Evolutionary conservation across 495 filamentous ascomycete genomes (phyloP).

Genomic region (Aspergillus coremiiformis): DNA sequence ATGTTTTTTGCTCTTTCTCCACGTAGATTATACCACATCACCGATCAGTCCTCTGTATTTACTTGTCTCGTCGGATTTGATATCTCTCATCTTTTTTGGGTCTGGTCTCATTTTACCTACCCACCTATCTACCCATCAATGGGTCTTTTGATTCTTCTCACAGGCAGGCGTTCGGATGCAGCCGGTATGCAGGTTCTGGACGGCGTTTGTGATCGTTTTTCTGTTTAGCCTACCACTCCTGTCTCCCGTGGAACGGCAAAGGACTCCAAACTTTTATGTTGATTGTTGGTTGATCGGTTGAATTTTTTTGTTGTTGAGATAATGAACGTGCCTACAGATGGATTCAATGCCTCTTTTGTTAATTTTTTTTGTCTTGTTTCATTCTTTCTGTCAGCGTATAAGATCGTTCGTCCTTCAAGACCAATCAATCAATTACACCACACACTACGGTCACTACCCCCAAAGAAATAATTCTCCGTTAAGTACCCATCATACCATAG

Average conservation of each 20-base stretch:
- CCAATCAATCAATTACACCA: background rate
- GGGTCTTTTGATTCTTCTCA: background rate
- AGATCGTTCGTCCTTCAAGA: background rate
- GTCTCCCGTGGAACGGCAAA: background rate
- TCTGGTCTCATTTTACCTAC: background rate
- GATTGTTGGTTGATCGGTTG: background rate
- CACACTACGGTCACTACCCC: too few species aligned
- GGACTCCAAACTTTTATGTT: background rate
- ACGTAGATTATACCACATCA: background rate
- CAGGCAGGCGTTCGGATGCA: slow-evolving; percentile 13
- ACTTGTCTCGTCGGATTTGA: slow-evolving; percentile 8
- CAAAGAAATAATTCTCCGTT: background rate
- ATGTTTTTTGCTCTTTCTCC: background rate
- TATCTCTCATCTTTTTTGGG: background rate
- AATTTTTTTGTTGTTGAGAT: background rate
- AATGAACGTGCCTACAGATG: background rate
- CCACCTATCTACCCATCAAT: background rate
- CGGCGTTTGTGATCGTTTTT: slow-evolving; percentile 9
- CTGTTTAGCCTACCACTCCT: background rate
- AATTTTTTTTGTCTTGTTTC: background rate
- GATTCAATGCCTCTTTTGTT: background rate
- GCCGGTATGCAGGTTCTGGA: slow-evolving; percentile 13
- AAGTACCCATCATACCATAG: background rate
- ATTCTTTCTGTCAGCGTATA: background rate
- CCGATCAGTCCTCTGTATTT: slow-evolving; percentile 6